A percentile compares a stretch with the other conserved stretches of the same genome.
Evolutionary conservation across 129 eudicot species (phyloP).

Genomic region (Dittrichia graveolens): DNA sequence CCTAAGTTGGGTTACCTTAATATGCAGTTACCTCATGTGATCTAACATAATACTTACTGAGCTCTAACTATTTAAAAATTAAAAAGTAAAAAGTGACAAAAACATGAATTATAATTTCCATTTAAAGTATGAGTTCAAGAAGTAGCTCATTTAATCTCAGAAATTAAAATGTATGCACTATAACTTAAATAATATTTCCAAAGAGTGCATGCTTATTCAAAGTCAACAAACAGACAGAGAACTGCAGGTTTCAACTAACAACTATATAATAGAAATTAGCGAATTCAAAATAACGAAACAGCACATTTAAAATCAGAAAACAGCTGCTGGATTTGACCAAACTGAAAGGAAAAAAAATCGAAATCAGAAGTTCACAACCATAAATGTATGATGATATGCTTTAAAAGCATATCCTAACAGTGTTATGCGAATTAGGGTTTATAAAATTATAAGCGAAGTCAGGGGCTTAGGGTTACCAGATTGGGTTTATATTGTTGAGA

Average conservation of each 20-base stretch:
- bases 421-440: background rate
- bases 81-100: background rate
- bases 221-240: too few species aligned
- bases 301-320: too few species aligned
- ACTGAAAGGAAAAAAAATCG: too few species aligned
- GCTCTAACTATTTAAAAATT: background rate
- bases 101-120: background rate
- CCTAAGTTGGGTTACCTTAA: background rate
- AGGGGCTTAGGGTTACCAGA: constrained; percentile 7
- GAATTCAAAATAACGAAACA: too few species aligned
- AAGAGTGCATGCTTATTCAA: too few species aligned
- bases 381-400: background rate
- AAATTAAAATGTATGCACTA: background rate
- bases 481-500: background rate
- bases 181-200: too few species aligned
- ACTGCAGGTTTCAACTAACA: too few species aligned
- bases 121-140: background rate
- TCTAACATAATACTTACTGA: background rate
- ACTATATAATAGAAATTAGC: too few species aligned
- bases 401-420: background rate
- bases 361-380: background rate
- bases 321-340: too few species aligned
- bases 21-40: background rate
- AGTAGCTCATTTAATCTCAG: background rate
- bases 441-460: background rate